Evolutionary conservation across 2,329 filamentous ascomycete genomes (phyloP), one percentile per base, ranked within the genome.

Genomic region (Aureobasidium musti): DNA sequence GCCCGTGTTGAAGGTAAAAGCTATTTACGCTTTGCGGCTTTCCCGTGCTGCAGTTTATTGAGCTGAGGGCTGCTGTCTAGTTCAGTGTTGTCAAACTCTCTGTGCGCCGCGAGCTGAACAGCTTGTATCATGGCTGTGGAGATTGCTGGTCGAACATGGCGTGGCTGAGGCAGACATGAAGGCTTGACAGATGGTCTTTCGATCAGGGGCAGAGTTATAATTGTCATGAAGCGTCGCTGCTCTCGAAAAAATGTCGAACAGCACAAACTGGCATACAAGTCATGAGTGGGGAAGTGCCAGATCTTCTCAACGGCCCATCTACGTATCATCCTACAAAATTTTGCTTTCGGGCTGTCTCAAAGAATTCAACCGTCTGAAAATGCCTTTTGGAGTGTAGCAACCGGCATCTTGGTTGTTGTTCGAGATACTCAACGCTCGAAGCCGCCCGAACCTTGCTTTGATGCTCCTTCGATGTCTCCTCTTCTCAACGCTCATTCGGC

Each of bases 401-500:
- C 63, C 37, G 45, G 45, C 35, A 54, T 26, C n/a, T 30, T 56
- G 19, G 41, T 37, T 56, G 35, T 56, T 17, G 43, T 56, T 49
- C 11, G 35, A 67, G 43, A 39, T 17, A 57, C 47, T 43, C 52
- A 52, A 54, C 61, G 63, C 21, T 59, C 33, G 13, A 59, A 37
- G 50, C 59, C 21, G 50, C 59, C 33, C 28, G 17, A 63, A 50
- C 45, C 45, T 50, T 63, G 45, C 41, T 47, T 50, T 14, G 39
- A 19, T 63, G 21, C 4, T 28, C 50, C 26, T 53, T 11, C 5
- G 28, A 63, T 28, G 59, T 33, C 59, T 39, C 35, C 47, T 28
- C 11, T 11, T 41, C 60, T 43, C 63, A 60, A 66, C 53, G 63
- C 61, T 68, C 52, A 71, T 30, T 71, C 69, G 43, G 68, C 68